Conservation (phyloP, 352 stramenopile genomes). For the Achlya hypogyna region DNA sequence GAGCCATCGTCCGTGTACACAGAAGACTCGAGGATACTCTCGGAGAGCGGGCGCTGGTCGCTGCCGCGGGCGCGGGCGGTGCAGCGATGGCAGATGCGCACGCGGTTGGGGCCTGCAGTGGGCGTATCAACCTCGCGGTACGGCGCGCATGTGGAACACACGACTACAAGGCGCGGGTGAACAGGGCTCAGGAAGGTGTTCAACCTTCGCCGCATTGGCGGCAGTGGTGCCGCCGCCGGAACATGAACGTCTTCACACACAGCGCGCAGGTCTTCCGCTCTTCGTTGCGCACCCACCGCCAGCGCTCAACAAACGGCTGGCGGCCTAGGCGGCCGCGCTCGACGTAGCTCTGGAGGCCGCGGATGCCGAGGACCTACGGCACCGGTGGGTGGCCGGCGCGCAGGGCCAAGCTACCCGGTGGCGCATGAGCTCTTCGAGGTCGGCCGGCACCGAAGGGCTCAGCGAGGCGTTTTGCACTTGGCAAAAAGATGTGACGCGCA, state of each 20-base stretch:
- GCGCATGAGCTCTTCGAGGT: slow-evolving; percentile 57
- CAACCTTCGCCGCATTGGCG: slow-evolving; percentile 48
- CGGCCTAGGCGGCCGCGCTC: slow-evolving; percentile 56
- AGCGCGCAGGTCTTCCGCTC: slow-evolving; percentile 64
- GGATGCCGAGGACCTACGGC: slow-evolving; percentile 4
- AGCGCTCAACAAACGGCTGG: slow-evolving; percentile 65
- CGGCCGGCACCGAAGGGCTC: slow-evolving; percentile 31
- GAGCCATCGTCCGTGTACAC: not conserved
- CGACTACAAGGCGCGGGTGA: slow-evolving; percentile 23
- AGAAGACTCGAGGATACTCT: not conserved
- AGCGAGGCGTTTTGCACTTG: slow-evolving; percentile 55
- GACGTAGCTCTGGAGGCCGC: slow-evolving; percentile 21
- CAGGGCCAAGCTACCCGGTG: no score
- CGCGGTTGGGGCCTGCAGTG: slow-evolving; percentile 54
- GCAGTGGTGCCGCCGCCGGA: slow-evolving; percentile 66
- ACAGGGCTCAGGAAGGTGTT: not conserved
- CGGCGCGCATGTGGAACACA: slow-evolving; percentile 55
- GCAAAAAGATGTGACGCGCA: slow-evolving; percentile 58
- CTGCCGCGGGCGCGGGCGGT: slow-evolving; percentile 30
- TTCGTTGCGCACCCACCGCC: slow-evolving; percentile 65
- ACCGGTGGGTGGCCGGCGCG: not conserved
- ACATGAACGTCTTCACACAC: slow-evolving; percentile 62
- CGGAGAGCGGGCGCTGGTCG: not conserved
- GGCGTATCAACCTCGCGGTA: slow-evolving; percentile 52
- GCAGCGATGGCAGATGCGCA: slow-evolving; percentile 55